Base-by-base conservation (phyloP, 768 basidiomycete genomes). In the Boletus insuetus region DNA sequence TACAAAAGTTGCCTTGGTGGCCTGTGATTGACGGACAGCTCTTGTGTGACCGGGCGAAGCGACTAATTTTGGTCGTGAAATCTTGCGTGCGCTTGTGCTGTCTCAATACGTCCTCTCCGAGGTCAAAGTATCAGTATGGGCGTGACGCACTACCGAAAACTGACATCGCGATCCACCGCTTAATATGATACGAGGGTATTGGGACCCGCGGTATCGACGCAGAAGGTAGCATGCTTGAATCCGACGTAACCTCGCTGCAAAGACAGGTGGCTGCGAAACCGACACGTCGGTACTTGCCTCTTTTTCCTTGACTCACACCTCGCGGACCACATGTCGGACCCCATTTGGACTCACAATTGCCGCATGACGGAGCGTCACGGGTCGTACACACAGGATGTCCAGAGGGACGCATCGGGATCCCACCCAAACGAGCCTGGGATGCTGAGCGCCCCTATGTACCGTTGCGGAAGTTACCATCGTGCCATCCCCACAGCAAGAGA, bases 1-100 rank as follows among this genome's bases (percentile, higher is more conserved):
- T 69, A 69, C 46, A 50, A 64, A 67, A 69, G 48, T 44, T 58
- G 53, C 50, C 50, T 56, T 49, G 39, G 19, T 46, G 49, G 51
- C 48, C 39, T 48, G 50, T 53, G 55, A 56, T 59, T 42, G 51
- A 10, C 22, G 20, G 53, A 51, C 38, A 32, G 53, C 20, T 39
- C 37, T 53, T 51, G 55, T 48, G 68, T 49, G 65, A 54, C 52
- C 16, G 40, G 29, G 14, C 35, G 42, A 40, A 50, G 22, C 22
- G 24, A 40, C 39, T 39, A 24, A 54, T 26, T 64, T 55, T 63
- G 42, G 46, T 53, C 35, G n/a, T 48, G 45, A 45, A 42, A 47
- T 29, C 26, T 29, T 29, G 26, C 26, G 26, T 43, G 26, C 50
- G 24, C 39, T 37, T 40, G 38, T 6, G 11, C 26, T 44, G 24